Conservation (phyloP, 352 stramenopile species). For the Halophytophthora polymorphica region DNA sequence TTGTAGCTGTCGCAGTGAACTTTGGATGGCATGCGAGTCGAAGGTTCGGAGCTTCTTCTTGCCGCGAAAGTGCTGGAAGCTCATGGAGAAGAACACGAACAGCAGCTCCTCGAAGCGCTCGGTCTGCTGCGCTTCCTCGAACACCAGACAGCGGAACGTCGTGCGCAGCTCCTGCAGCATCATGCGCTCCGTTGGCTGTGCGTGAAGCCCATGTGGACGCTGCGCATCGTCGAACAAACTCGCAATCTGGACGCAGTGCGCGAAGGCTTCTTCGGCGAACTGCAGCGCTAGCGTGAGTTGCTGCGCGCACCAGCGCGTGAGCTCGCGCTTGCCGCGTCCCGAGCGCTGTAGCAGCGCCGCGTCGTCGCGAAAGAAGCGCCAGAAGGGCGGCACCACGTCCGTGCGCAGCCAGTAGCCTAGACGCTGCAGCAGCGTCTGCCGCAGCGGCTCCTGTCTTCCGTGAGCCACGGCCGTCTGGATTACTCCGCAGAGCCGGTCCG, state of each 20-base stretch:
- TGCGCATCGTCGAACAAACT: conserved; percentile 47
- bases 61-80: conserved; percentile 59
- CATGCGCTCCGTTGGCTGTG: background rate
- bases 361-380: conserved; percentile 49
- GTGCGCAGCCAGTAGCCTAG: conserved; percentile 61
- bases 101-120: conserved; percentile 62
- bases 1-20: conserved; percentile 50
- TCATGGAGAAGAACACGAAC: conserved; percentile 72
- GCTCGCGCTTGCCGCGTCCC: conserved; percentile 16
- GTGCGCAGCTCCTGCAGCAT: conserved; percentile 54
- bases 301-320: conserved; percentile 53
- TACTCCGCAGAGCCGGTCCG: conserved; percentile 24
- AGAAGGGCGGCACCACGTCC: conserved; percentile 63
- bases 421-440: conserved; percentile 57
- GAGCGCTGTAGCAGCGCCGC: conserved; percentile 8
- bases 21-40: conserved; percentile 42
- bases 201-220: conserved; percentile 4
- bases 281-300: conserved; percentile 69
- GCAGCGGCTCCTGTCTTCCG: conserved; percentile 39
- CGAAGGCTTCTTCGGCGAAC: conserved; percentile 68
- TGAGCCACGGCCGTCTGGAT: conserved; percentile 37
- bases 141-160: conserved; percentile 51
- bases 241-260: conserved; percentile 60
- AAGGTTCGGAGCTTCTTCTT: conserved; percentile 55
- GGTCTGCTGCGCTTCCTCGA: conserved; percentile 34